These are phyloP conservation scores for Epichloe gansuensis DNA, from an alignment of 2,329 filamentous ascomycete genomes.

Conservation along the genomic window DNA sequence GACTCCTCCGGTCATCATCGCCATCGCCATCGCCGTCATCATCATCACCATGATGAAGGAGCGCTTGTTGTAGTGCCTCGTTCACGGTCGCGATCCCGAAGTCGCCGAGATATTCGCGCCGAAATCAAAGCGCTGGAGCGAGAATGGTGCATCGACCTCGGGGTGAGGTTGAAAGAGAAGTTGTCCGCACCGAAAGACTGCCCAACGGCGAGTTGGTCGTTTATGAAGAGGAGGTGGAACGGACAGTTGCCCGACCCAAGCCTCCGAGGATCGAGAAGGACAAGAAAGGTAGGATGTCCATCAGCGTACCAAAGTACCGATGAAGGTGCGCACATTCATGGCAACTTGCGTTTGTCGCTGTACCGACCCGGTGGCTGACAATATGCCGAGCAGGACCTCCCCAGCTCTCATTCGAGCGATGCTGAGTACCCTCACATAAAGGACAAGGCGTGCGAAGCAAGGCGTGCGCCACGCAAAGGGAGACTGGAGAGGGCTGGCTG, in stretches of 20 bases:
- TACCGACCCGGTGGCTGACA: constrained; percentile 20
- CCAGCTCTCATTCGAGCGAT: constrained; percentile 55
- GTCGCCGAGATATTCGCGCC: constrained; percentile 54
- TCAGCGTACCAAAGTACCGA: constrained; percentile 64
- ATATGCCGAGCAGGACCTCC: constrained; percentile 41
- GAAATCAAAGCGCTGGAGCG: constrained; percentile 62
- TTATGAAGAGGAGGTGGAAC: constrained; percentile 48
- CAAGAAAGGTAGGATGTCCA: constrained; percentile 89
- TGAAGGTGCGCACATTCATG: constrained; percentile 36
- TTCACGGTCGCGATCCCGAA: constrained; percentile 30
- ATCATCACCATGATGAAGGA: constrained; percentile 16
- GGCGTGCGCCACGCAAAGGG: too few relatives aligned
- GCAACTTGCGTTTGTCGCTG: constrained; percentile 6
- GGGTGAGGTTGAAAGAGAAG: constrained; percentile 32
- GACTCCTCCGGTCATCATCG: constrained; percentile 18
- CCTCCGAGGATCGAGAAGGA: constrained; percentile 71
- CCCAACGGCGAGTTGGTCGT: constrained; percentile 51
- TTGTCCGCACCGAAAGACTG: constrained; percentile 44
- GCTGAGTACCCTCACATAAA: constrained; percentile 56
- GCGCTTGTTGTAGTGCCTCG: constrained; percentile 28
- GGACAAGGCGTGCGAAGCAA: neutral
- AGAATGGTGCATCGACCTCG: constrained; percentile 25
- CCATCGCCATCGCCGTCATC: constrained; percentile 18
- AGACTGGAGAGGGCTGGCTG: neutral
- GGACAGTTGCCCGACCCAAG: constrained; percentile 39